Evolutionary conservation across 2,329 filamentous ascomycete species (phyloP).

Genomic region (Chalaropsis ovoidea): DNA sequence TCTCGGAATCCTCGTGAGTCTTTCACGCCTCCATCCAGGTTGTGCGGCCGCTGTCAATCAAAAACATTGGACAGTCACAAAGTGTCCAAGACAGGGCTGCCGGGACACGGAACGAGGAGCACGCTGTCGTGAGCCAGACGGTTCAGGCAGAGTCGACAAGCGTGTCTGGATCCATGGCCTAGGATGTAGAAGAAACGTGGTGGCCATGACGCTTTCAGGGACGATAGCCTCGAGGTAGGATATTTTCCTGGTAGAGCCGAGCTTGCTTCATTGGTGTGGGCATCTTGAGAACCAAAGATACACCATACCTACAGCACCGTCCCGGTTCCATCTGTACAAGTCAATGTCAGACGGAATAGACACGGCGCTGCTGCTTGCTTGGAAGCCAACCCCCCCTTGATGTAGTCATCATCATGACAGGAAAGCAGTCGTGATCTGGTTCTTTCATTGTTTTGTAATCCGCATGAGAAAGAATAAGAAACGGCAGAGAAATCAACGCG

Average conservation of each 20-base stretch:
- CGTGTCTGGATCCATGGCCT: neutral
- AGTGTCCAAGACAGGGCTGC: neutral
- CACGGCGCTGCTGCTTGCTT: neutral
- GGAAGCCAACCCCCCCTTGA: neutral
- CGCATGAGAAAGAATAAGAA: constrained; percentile 6
- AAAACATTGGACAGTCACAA: neutral
- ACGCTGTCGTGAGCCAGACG: neutral
- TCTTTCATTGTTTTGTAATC: neutral
- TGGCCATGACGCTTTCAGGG: neutral
- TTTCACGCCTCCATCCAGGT: neutral
- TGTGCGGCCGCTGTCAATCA: neutral
- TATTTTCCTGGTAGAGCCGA: no score
- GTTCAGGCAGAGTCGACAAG: neutral
- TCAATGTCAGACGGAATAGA: neutral
- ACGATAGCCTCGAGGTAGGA: no score
- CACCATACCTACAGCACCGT: no score
- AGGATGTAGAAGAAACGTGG: neutral
- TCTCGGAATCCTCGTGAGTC: neutral
- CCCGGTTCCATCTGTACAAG: neutral
- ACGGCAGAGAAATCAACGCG: neutral
- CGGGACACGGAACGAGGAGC: neutral
- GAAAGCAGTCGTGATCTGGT: neutral
- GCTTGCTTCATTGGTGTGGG: no score
- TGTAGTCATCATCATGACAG: neutral
- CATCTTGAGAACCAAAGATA: no score